Conservation (phyloP, 306 rosid species). For the Acmispon strigosus region DNA sequence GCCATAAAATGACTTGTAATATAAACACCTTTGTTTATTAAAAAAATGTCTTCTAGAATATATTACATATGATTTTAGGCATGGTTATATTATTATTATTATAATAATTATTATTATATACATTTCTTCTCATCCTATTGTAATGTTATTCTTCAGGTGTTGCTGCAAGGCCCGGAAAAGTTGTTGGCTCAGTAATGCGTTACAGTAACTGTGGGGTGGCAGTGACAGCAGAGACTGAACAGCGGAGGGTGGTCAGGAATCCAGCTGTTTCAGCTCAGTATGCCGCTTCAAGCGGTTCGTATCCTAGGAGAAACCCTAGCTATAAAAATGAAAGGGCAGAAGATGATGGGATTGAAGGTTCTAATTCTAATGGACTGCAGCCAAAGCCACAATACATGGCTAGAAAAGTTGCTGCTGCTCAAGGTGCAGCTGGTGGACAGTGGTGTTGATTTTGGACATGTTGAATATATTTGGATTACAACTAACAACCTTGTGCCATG, state of each 20-base stretch:
- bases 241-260: slow-evolving; percentile 59
- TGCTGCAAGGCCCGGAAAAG: slow-evolving; percentile 95
- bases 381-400: slow-evolving; percentile 85
- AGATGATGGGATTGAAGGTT: slow-evolving; percentile 66
- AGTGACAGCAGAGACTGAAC: slow-evolving; percentile 69
- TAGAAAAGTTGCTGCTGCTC: slow-evolving; percentile 95
- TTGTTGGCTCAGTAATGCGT: slow-evolving; percentile 71
- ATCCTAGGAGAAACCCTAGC: slow-evolving; percentile 77
- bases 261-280: slow-evolving; percentile 57
- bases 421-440: slow-evolving; percentile 69
- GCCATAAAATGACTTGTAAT: background rate
- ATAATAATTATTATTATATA: background rate
- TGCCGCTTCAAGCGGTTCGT: slow-evolving; percentile 49
- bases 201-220: slow-evolving; percentile 74
- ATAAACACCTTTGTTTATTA: background rate
- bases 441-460: slow-evolving; percentile 58
- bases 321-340: slow-evolving; percentile 72
- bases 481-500: background rate
- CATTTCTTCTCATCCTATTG: background rate
- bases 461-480: slow-evolving; percentile 11
- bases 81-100: too few relatives aligned
- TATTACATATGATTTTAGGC: background rate
- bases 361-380: slow-evolving; percentile 75
- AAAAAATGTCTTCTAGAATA: background rate
- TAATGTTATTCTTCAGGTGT: slow-evolving; percentile 37